Evolutionary conservation across 495 filamentous ascomycete species (phyloP), one percentile per base, ranked within the genome.

Genomic region (Penicillium paxilli): DNA sequence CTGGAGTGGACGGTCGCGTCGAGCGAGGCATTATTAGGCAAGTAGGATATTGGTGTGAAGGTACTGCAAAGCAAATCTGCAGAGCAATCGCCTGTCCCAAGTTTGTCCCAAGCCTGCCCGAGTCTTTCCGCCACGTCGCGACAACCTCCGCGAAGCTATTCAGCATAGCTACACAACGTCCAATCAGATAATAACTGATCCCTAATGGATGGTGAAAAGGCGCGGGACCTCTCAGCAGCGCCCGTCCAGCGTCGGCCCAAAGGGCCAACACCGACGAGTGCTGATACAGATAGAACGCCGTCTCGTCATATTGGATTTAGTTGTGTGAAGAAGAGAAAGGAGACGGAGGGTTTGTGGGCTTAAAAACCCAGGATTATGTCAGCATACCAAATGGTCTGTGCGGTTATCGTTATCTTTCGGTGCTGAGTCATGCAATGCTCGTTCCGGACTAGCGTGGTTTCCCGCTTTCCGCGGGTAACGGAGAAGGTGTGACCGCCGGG

Each of bases 271-370:
- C 62, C 69, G 67, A 69, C 71, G 75, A 78, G 75, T 71, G 66
- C 74, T 77, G 75, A 65, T 44, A 67, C 66, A 69, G 74, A 52
- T 64, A 59, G 58, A 65, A 70, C 68, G 69, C 70, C 65, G 48
- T 70, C 68, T 79, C 75, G 75, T 79, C 75, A 79, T 79, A 64
- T 79, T 79, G 75, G 75, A 76, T 76, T 77, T 77, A 79, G 75
- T 77, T 79, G 75, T 79, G 75, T 76, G 73, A 76, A 66, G 66
- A 75, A 69, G 57, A 66, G 54, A 66, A 64, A 49, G 59, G 50
- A 47, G 51, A 22, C 52, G 55, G 28, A 58, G 24, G 47, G 61
- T 42, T 58, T 58, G 52, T 58, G 58, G 51, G 63, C 44, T 56
- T 32, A 57, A 64, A 60, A 64, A n/a, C n/a, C n/a, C n/a, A n/a